Evolutionary conservation across 23 red algal genomes (phyloP), one percentile per base, ranked within the genome.

Genomic region (Gracilaria vermiculophylla): DNA sequence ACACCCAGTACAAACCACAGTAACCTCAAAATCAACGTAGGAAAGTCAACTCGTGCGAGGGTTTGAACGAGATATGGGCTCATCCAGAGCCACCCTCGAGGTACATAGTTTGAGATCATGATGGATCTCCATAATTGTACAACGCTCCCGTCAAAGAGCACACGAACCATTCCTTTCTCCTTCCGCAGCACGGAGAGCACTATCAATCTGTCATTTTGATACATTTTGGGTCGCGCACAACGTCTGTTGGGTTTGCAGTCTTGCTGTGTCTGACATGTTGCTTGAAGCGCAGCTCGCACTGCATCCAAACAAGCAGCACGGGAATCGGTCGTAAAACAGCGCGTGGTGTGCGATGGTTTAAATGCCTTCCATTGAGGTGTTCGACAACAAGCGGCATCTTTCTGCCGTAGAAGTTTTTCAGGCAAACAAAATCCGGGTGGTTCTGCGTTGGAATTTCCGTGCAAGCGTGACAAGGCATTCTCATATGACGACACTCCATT

Each of bases 371-470:
- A 73, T 32, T 39, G 40, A 10, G 52, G 15, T 28, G 15, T n/a
- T 43, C 78, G 23, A 41, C 78, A 48, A 15, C 55, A 47, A 19
- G 58, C 52, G n/a, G 58, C 54, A 61, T 60, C 47, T 21, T 56
- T 41, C 27, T 80, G 58, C 17, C 78, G 58, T 15, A 60, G n/a
- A 17, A 47, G 16, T 8, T 42, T 50, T 37, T 47, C 48, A 13
- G 78, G 50, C n/a, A 94, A 28, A 76, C 90, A 94, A 80, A 94
- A 94, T 3, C 80, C 41, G 13, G 78, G 58, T 28, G 49, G 27
- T 17, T 15, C 23, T 13, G 41, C 0, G n/a, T 14, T 9, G 21
- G 67, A 37, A 1, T 6, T 8, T 20, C 55, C 55, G 24, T 86
- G 81, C 40, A 58, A 15, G 9, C 45, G 45, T 36, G 45, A 20